phyloP scores from a whole-genome alignment of 768 basidiomycete species.

The Boletus huronensis region DNA sequence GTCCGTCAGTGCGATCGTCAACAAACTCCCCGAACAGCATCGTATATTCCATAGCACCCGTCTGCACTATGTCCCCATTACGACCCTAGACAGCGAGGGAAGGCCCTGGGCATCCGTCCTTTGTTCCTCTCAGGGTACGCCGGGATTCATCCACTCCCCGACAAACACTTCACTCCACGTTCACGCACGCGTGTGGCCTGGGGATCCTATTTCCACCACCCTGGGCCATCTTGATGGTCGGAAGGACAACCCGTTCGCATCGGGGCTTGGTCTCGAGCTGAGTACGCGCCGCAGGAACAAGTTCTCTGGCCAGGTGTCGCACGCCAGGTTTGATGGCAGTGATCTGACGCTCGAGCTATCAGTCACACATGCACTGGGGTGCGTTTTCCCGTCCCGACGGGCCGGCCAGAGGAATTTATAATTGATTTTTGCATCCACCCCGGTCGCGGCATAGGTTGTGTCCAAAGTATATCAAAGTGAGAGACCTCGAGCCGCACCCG shows the following conservation, averaged over 20 bases:
- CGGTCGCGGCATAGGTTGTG: slow-evolving; percentile 43
- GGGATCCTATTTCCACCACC: slow-evolving; percentile 51
- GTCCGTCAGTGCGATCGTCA: slow-evolving; percentile 21
- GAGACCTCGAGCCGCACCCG: slow-evolving; percentile 42
- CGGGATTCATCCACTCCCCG: slow-evolving; percentile 29
- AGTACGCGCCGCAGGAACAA: slow-evolving; percentile 58
- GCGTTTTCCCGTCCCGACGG: slow-evolving; percentile 13
- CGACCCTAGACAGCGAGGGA: slow-evolving; percentile 30
- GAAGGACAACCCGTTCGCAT: slow-evolving; percentile 36
- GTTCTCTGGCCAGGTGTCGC: slow-evolving; percentile 48
- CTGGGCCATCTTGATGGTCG: slow-evolving; percentile 10
- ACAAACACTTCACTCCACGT: slow-evolving; percentile 19
- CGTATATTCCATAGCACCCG: slow-evolving; percentile 31
- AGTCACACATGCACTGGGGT: slow-evolving; percentile 62
- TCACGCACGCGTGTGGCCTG: slow-evolving; percentile 34
- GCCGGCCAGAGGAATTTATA: neutral
- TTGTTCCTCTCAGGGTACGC: slow-evolving; percentile 24
- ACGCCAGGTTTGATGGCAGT: slow-evolving; percentile 28
- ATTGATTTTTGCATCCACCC: neutral
- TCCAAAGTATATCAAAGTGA: slow-evolving; percentile 61
- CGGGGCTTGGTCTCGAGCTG: slow-evolving; percentile 60
- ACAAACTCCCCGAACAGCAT: slow-evolving; percentile 30
- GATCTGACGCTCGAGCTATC: slow-evolving; percentile 37
- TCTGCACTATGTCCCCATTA: slow-evolving; percentile 31
- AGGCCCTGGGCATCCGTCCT: slow-evolving; percentile 35